Base-by-base conservation (phyloP, 805 yeast species). In the Kodamaea nitidulidarum region DNA sequence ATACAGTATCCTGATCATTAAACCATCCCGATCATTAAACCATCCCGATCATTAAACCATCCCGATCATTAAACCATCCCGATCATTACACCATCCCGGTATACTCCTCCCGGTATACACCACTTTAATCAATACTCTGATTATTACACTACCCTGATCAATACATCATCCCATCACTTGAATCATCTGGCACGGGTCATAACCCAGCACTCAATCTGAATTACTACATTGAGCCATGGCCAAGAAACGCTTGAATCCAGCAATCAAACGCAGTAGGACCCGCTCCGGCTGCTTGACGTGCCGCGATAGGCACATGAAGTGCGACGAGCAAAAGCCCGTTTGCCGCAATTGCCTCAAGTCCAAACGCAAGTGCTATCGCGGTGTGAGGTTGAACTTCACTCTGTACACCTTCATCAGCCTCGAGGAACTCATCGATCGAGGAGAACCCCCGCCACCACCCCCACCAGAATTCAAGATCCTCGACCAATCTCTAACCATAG, bases 271-370 rank as follows among this genome's bases (percentile, higher is more conserved):
- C 40, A 62, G 63, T 38, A 54, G 73, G 47, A 65, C 72, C 9
- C 55, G 73, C 37, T 64, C 70, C 7, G 84, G 84, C 11, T 78
- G 84, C 51, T 56, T 75, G 37, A 77, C 81, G 8, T 80, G 86
- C 50, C 73, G 85, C 38, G 76, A 77, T 43, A 67, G 85, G 32
- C 80, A 81, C 55, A 76, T 80, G 65, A 80, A 79, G 51, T 80
- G 86, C 57, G 85, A 80, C 51, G 83, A 78, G 53, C 73, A 68
- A 29, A 71, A 71, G 39, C 86, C 86, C 1, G 73, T 73, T 24
- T 80, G 86, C 55, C 65, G 70, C 28, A 76, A 78, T 49, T 66
- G 84, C 54, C 61, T 72, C 36, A 74, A 72, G 38, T 68, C 78
- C 7, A 65, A 69, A 34, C 59, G 76, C 28, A 60, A 58, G 33